A percentile compares a stretch with the other conserved stretches of the same genome.
Conservation (phyloP, 1,284 basidiomycete genomes). For the Apiotrichum porosum region DNA sequence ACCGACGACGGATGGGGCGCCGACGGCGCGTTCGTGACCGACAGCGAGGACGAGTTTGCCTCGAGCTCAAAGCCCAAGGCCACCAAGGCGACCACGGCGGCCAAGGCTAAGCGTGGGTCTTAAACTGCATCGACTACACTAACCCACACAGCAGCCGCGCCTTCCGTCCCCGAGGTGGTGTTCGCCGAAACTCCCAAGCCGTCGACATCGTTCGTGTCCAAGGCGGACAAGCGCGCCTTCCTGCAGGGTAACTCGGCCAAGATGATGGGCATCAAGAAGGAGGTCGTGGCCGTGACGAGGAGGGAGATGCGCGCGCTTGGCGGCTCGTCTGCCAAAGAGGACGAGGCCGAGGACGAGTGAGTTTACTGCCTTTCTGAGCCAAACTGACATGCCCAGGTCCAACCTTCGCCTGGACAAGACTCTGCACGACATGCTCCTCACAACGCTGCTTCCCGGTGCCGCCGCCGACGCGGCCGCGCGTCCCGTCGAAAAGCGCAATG, state of each 20-base stretch:
- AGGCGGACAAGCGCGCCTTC: slow-evolving; percentile 43
- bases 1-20: slow-evolving; percentile 44
- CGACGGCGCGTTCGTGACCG: slow-evolving; percentile 36
- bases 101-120: too few species aligned
- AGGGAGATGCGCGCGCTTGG: slow-evolving; percentile 20
- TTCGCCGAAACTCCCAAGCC: slow-evolving; percentile 23
- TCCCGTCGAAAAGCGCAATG: slow-evolving; percentile 46
- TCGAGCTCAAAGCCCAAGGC: background rate
- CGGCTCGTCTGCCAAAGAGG: too few species aligned
- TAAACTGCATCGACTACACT: too few species aligned
- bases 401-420: slow-evolving; percentile 46
- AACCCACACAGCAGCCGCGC: background rate
- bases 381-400: too few species aligned
- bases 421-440: slow-evolving; percentile 47
- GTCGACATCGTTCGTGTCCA: slow-evolving; percentile 17
- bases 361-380: slow-evolving; percentile 7
- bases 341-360: slow-evolving; percentile 37
- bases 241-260: slow-evolving; percentile 45
- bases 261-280: slow-evolving; percentile 41
- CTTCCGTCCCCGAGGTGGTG: slow-evolving; percentile 40
- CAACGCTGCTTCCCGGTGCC: slow-evolving; percentile 36
- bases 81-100: background rate
- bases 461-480: slow-evolving; percentile 24
- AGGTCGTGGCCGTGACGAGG: slow-evolving; percentile 15
- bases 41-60: slow-evolving; percentile 37